These are phyloP conservation scores for Penicillium parvum DNA, from an alignment of 495 filamentous ascomycete species.

Conservation along the genomic window DNA sequence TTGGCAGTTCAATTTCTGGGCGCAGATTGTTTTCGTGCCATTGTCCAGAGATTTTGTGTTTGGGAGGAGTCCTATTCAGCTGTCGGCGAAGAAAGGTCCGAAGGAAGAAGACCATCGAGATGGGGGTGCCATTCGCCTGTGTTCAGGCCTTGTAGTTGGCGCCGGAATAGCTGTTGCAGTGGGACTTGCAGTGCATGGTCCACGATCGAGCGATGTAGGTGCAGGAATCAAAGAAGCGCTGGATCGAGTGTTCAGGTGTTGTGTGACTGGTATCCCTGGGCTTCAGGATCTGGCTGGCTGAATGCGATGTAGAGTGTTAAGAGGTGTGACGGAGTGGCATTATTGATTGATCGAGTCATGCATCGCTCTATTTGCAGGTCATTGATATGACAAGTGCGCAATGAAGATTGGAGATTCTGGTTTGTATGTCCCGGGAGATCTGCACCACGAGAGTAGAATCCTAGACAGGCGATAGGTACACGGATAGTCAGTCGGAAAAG, in stretches of 20 bases:
- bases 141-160: neutral
- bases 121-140: neutral
- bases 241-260: neutral
- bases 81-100: neutral
- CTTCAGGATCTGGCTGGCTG: constrained; percentile 1
- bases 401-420: neutral
- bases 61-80: neutral
- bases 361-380: neutral
- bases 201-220: neutral
- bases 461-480: neutral
- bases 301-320: neutral
- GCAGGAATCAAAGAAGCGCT: neutral
- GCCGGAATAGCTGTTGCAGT: neutral
- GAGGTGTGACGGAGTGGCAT: neutral
- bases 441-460: neutral
- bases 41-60: neutral
- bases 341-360: neutral
- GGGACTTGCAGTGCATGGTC: neutral
- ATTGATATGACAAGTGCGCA: neutral
- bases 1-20: constrained; percentile 18
- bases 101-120: neutral
- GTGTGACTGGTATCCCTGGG: neutral
- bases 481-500: neutral
- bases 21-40: constrained; percentile 10
- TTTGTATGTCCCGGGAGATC: neutral